phyloP scores from a whole-genome alignment of 768 basidiomycete species.

The Pleurotus eryngii region DNA sequence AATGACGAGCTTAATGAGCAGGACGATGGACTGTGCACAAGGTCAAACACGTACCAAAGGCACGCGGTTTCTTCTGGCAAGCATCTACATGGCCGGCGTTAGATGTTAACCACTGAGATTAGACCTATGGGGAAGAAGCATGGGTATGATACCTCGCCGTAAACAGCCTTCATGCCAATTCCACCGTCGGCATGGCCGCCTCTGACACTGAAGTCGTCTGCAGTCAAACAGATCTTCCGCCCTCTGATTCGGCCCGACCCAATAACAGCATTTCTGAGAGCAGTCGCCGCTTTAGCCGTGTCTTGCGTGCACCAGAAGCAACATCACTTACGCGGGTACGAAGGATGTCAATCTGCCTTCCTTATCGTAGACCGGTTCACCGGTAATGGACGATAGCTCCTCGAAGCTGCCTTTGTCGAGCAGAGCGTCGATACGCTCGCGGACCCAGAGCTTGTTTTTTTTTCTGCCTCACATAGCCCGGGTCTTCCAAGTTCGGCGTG shows the following conservation, averaged over 20 bases:
- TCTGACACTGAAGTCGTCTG: conserved; percentile 40
- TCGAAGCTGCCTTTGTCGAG: conserved; percentile 30
- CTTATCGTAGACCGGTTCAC: conserved; percentile 27
- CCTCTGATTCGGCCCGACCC: conserved; percentile 32
- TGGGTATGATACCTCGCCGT: conserved; percentile 31
- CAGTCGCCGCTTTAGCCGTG: neutral
- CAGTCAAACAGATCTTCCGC: conserved; percentile 35
- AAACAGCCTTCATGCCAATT: conserved; percentile 33
- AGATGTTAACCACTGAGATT: neutral
- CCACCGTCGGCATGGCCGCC: conserved; percentile 42
- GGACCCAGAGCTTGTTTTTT: conserved; percentile 37
- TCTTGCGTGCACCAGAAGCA: too few relatives aligned
- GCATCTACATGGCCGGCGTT: conserved; percentile 16
- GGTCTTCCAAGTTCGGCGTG: conserved; percentile 29
- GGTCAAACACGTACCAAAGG: conserved; percentile 26
- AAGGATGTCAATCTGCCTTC: conserved; percentile 27
- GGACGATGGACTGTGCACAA: neutral
- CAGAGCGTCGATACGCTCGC: conserved; percentile 31
- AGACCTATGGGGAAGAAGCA: neutral
- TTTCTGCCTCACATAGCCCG: conserved; percentile 37
- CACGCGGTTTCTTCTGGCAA: conserved; percentile 31
- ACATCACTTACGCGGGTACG: conserved; percentile 29
- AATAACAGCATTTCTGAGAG: conserved; percentile 31
- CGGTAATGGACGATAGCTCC: conserved; percentile 36
- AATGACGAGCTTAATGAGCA: neutral